phyloP scores from a whole-genome alignment of 371 early-diverging fungal species.

The Saksenaea vasiformis region DNA sequence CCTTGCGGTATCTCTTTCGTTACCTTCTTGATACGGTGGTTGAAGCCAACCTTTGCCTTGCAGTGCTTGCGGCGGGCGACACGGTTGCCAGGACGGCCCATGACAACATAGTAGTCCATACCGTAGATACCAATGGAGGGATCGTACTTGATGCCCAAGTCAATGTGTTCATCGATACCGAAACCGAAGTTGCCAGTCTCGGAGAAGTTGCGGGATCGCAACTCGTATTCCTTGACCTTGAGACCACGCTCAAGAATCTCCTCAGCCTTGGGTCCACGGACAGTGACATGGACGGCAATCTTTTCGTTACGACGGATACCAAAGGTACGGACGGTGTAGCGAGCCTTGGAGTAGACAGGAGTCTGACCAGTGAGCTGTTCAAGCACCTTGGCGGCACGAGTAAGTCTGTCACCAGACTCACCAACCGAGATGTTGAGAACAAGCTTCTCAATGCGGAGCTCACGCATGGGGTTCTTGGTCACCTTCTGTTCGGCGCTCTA shows the following conservation, averaged over 20 bases:
- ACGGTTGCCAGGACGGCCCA: slow-evolving; percentile 96
- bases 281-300: too few species aligned
- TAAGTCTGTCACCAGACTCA: slow-evolving; percentile 23
- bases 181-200: slow-evolving; percentile 99
- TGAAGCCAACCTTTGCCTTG: slow-evolving; percentile 82
- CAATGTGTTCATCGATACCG: slow-evolving; percentile 99
- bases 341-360: neutral
- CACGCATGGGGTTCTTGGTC: slow-evolving; percentile 88
- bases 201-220: slow-evolving; percentile 93
- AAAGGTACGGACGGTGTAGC: neutral
- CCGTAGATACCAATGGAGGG: slow-evolving; percentile 97
- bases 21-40: slow-evolving; percentile 83
- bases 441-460: slow-evolving; percentile 96
- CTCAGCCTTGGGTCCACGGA: neutral
- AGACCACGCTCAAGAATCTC: slow-evolving; percentile 97
- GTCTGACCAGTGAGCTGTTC: neutral
- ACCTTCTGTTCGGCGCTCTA: slow-evolving; percentile 46
- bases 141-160: slow-evolving; percentile 99
- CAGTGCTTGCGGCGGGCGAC: slow-evolving; percentile 94
- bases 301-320: neutral
- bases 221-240: slow-evolving; percentile 99
- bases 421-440: slow-evolving; percentile 98
- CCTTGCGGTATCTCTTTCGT: neutral
- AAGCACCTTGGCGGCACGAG: neutral
- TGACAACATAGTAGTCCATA: slow-evolving; percentile 96